These are phyloP conservation scores for Cladosporium sp. DNA, from an alignment of 2,329 filamentous ascomycete genomes.

Conservation along the genomic window DNA sequence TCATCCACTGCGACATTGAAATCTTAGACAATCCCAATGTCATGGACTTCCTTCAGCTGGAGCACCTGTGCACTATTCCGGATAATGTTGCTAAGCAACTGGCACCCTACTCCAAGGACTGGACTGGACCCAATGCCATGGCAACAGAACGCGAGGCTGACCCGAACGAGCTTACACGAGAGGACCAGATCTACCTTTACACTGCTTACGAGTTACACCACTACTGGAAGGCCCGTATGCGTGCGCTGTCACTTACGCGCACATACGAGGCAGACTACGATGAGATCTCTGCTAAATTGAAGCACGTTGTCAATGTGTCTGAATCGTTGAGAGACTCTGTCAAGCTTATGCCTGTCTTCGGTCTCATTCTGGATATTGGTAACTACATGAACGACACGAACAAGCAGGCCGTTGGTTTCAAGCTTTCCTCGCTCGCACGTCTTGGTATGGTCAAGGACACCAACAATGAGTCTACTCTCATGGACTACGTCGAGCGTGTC, in stretches of 20 bases:
- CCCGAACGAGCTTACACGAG: slow-evolving; percentile 79
- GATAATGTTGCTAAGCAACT: slow-evolving; percentile 88
- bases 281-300: slow-evolving; percentile 79
- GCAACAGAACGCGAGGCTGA: slow-evolving; percentile 78
- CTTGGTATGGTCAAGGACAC: slow-evolving; percentile 98
- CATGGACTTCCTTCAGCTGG: slow-evolving; percentile 93
- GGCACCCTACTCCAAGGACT: slow-evolving; percentile 94
- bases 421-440: slow-evolving; percentile 86
- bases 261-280: slow-evolving; percentile 87
- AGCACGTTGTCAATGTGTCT: slow-evolving; percentile 79
- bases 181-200: slow-evolving; percentile 92
- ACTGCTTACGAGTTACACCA: slow-evolving; percentile 93
- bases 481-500: slow-evolving; percentile 92
- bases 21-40: slow-evolving; percentile 85
- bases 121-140: slow-evolving; percentile 81
- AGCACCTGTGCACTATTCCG: slow-evolving; percentile 86
- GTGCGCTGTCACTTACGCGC: slow-evolving; percentile 78
- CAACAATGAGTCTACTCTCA: slow-evolving; percentile 95
- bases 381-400: slow-evolving; percentile 99
- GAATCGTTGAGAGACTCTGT: slow-evolving; percentile 89
- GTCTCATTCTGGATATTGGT: slow-evolving; percentile 93
- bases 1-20: slow-evolving; percentile 89
- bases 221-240: slow-evolving; percentile 98
- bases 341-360: slow-evolving; percentile 90
- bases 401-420: slow-evolving; percentile 97